A percentile compares a stretch with the other conserved stretches of the same genome.
phyloP scores from a whole-genome alignment of 2,329 filamentous ascomycete genomes.

The Penicillium sp. region DNA sequence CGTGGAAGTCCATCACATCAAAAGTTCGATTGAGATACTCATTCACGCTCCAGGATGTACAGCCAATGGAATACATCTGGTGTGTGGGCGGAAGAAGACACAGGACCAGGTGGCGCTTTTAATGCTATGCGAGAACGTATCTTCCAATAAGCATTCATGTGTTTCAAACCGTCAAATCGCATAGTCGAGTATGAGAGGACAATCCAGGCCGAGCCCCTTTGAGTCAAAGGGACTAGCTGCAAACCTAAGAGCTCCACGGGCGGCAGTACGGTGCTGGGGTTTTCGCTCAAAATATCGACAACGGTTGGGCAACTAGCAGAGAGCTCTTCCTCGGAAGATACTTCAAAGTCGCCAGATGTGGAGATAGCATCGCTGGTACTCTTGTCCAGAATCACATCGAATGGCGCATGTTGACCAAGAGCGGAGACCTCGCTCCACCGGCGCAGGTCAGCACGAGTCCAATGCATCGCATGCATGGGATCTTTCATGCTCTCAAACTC shows the following conservation, averaged over 20 bases:
- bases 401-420: conserved; percentile 28
- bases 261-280: conserved; percentile 20
- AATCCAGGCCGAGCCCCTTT: conserved; percentile 31
- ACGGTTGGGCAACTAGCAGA: conserved; percentile 25
- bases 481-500: conserved; percentile 24
- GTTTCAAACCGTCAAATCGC: conserved; percentile 33
- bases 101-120: conserved; percentile 33
- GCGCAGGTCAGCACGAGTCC: conserved; percentile 33
- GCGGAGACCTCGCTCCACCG: conserved; percentile 33
- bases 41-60: conserved; percentile 34
- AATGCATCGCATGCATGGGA: conserved; percentile 31
- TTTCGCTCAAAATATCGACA: conserved; percentile 12
- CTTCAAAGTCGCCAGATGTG: conserved; percentile 23
- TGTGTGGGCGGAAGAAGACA: conserved; percentile 29
- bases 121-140: conserved; percentile 31
- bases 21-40: neutral
- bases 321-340: conserved; percentile 12
- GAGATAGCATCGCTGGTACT: conserved; percentile 43
- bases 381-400: conserved; percentile 39
- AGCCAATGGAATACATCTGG: conserved; percentile 41
- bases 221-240: conserved; percentile 34
- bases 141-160: conserved; percentile 29
- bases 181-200: conserved; percentile 36
- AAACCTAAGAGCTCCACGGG: conserved; percentile 39
- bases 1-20: too few relatives aligned